Conservation (phyloP, 768 basidiomycete species). For the Kwoniella sp. region DNA sequence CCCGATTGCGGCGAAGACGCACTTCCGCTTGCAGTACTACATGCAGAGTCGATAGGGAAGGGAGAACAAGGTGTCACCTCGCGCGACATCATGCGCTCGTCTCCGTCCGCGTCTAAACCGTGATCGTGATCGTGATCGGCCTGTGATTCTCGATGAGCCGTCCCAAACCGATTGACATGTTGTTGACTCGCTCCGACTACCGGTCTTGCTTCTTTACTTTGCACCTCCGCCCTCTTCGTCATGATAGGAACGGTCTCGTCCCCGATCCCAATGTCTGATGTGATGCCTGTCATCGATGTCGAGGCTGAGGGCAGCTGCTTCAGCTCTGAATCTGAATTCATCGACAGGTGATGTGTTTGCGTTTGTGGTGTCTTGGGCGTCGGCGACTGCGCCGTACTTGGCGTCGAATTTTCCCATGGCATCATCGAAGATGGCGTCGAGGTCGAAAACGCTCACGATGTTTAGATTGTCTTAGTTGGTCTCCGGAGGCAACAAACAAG, state of each 20-base stretch:
- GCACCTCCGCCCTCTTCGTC: too few species aligned
- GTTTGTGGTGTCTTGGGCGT: background rate
- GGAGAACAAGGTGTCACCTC: slow-evolving; percentile 34
- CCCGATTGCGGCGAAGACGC: slow-evolving; percentile 17
- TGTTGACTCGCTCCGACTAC: too few species aligned
- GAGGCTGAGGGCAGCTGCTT: background rate
- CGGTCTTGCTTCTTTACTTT: too few species aligned
- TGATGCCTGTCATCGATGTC: background rate
- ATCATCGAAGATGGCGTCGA: background rate
- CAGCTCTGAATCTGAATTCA: background rate
- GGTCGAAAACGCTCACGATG: background rate
- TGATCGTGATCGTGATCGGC: background rate
- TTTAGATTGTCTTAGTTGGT: background rate
- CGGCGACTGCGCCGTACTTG: background rate
- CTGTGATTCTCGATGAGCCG: background rate
- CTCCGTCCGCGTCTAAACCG: background rate
- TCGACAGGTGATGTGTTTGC: background rate
- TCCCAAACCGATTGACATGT: background rate
- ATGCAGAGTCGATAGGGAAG: slow-evolving; percentile 1
- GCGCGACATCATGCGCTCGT: slow-evolving; percentile 21
- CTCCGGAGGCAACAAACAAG: too few species aligned
- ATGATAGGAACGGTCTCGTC: too few species aligned
- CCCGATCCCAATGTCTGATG: background rate
- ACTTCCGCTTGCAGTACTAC: slow-evolving; percentile 4
- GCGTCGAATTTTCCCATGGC: background rate